A percentile compares a stretch with the other conserved stretches of the same genome.
These are phyloP conservation scores for Colletotrichum melonis DNA, from an alignment of 2,329 filamentous ascomycete genomes.

Conservation along the genomic window DNA sequence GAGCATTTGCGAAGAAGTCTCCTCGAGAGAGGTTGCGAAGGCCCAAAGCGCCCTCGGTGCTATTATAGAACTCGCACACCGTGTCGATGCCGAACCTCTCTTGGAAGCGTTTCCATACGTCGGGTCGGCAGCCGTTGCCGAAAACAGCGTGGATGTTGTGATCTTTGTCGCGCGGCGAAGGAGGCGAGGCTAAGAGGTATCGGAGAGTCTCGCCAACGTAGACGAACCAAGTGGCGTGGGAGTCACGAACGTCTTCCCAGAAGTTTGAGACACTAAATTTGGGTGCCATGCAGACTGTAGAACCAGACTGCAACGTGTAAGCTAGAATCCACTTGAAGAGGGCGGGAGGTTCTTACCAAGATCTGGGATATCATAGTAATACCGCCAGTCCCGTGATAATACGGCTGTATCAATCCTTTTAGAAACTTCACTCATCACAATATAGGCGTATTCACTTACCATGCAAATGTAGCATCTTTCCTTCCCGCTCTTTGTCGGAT, in stretches of 20 bases:
- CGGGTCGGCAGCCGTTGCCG: constrained; percentile 75
- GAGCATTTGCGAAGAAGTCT: constrained; percentile 70
- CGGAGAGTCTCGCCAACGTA: constrained; percentile 84
- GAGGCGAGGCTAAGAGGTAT: constrained; percentile 77
- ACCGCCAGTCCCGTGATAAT: constrained; percentile 81
- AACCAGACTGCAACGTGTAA: constrained; percentile 42
- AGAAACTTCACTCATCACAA: fast-evolving
- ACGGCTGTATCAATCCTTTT: constrained; percentile 17
- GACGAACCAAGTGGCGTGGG: constrained; percentile 75
- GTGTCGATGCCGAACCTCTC: constrained; percentile 59
- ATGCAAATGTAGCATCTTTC: constrained; percentile 27
- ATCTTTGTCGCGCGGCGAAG: constrained; percentile 68
- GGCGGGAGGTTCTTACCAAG: constrained; percentile 53
- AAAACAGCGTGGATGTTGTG: constrained; percentile 71
- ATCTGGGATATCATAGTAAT: constrained; percentile 68
- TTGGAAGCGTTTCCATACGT: constrained; percentile 74
- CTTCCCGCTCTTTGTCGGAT: background rate
- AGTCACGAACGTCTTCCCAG: constrained; percentile 78
- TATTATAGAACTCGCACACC: constrained; percentile 82
- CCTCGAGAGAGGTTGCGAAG: constrained; percentile 71
- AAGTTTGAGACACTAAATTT: constrained; percentile 78
- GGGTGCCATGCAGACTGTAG: constrained; percentile 71
- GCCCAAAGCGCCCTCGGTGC: constrained; percentile 76
- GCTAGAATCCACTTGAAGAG: constrained; percentile 32
- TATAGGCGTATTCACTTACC: background rate